A percentile compares a stretch with the other conserved stretches of the same genome.
phyloP scores from a whole-genome alignment of 257 asterid genomes.

The Galeopsis tetrahit region DNA sequence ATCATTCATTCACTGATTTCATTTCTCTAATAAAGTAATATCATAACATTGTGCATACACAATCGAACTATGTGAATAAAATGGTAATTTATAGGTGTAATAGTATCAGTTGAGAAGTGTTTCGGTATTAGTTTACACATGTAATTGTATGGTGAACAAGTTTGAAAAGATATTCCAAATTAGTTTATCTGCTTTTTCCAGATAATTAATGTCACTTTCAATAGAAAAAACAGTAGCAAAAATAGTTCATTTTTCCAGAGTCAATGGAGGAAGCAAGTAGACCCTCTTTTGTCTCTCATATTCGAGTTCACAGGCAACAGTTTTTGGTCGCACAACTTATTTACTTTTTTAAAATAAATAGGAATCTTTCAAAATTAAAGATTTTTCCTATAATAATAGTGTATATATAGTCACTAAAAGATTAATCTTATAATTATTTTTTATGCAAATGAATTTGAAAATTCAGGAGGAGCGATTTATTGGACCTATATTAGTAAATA shows the following conservation, averaged over 20 bases:
- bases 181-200: background rate
- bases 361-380: too few relatives aligned
- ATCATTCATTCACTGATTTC: too few relatives aligned
- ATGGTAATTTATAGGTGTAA: too few relatives aligned
- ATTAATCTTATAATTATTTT: too few relatives aligned
- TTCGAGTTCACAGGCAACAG: background rate
- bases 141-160: too few relatives aligned
- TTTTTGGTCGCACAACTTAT: background rate
- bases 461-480: background rate
- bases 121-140: background rate
- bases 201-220: conserved; percentile 26
- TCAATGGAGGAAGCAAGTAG: conserved; percentile 48
- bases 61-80: too few relatives aligned
- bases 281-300: conserved; percentile 25
- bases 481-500: too few relatives aligned
- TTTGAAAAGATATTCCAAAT: background rate
- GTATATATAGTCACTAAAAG: too few relatives aligned
- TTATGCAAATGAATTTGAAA: too few relatives aligned
- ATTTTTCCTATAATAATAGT: too few relatives aligned
- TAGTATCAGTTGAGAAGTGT: background rate
- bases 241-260: conserved; percentile 40
- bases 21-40: too few relatives aligned
- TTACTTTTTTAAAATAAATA: background rate
- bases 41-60: too few relatives aligned
- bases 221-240: background rate